Base-by-base conservation (phyloP, 2,329 filamentous ascomycete genomes). In the Trichoderma cornu-damae region DNA sequence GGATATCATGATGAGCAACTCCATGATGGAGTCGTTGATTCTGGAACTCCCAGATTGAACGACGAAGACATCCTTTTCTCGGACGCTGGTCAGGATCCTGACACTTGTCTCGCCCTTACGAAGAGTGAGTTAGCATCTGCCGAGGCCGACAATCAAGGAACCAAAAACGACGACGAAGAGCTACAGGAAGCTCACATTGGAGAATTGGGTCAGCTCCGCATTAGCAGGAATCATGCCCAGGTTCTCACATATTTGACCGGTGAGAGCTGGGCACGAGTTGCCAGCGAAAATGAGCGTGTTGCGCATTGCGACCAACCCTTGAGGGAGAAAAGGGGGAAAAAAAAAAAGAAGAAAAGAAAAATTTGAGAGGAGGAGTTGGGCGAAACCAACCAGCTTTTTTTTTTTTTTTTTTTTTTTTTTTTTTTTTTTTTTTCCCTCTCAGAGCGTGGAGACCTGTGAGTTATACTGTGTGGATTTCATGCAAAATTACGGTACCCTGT, bases 11-110 rank as follows among this genome's bases (percentile, higher is more conserved):
- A 99, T 97, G 70, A 99, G 83, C 70, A 99, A 82, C 80, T 99
- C 94, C 91, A 99, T 96, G 70, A 99, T 91, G 68, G 90, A 95
- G 76, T 99, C 94, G 73, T 99, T 99, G 80, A 96, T 96, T 76
- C 88, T 90, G 70, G 85, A 82, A 75, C 94, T 96, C 63, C 94
- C 94, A 61, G 93, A 97, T 78, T 99, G 94, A 60, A 99, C 88
- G 70, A 99, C 93, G 73, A 97, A 99, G 67, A 99, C 93, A 81
- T 99, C 93, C 74, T 97, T 95, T 71, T 99, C 95, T 65, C 94
- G 89, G 63, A 99, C 91, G 72, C 84, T 87, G 46, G 82, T 86
- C 70, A 86, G 69, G 68, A 87, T 86, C 67, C 83, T 81, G 66
- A 87, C 84, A 68, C 83, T 86, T 59, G 84, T 87, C 75, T 87